Percentiles rank a stretch among this genome's conserved stretches.
These are phyloP conservation scores for Leucaena leucocephala DNA, from an alignment of 306 rosid genomes.

Conservation along the genomic window DNA sequence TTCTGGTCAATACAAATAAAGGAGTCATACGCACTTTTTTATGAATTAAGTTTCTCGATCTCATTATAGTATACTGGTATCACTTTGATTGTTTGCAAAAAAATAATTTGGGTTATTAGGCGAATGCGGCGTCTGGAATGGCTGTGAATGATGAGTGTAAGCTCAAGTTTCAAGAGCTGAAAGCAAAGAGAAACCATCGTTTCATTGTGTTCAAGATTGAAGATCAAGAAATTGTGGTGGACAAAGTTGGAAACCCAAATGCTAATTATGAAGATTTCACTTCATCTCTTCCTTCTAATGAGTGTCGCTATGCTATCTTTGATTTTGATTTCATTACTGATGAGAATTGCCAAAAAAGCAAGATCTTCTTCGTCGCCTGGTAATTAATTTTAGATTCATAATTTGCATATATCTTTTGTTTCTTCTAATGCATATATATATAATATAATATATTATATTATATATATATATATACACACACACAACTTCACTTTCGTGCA, in stretches of 20 bases:
- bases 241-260: conserved; percentile 46
- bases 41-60: neutral
- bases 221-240: conserved; percentile 48
- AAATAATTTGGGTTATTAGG: conserved; percentile 37
- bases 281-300: conserved; percentile 47
- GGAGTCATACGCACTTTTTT: neutral
- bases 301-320: conserved; percentile 63
- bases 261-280: conserved; percentile 53
- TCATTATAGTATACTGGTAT: neutral
- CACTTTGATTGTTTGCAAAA: neutral
- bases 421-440: neutral
- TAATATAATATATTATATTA: no score
- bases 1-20: neutral
- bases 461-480: no score
- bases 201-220: conserved; percentile 61
- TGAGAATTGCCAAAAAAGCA: conserved; percentile 62
- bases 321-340: conserved; percentile 59
- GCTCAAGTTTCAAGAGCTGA: conserved; percentile 55
- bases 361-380: conserved; percentile 68
- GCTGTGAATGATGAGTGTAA: conserved; percentile 61
- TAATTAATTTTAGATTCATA: conserved; percentile 34
- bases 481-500: neutral
- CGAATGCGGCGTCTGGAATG: conserved; percentile 65
- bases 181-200: conserved; percentile 58
- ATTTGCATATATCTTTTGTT: neutral